phyloP scores from a whole-genome alignment of 2,329 filamentous ascomycete species.

The Talaromyces sp. region DNA sequence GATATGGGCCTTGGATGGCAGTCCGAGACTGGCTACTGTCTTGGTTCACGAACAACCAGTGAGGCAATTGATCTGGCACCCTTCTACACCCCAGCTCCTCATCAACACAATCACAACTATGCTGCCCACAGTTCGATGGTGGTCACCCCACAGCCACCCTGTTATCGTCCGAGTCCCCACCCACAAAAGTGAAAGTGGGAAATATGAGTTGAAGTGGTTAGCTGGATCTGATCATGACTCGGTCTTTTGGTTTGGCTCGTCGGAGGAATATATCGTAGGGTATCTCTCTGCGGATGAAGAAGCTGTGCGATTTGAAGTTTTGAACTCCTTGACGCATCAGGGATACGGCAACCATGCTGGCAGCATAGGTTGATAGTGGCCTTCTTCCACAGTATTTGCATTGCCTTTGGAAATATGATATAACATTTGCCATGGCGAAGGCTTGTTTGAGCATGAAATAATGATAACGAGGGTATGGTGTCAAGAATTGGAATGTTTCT shows the following conservation, averaged over 20 bases:
- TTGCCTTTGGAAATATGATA: too few relatives aligned
- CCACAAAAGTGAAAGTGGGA: conserved; percentile 36
- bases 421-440: too few relatives aligned
- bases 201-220: conserved; percentile 40
- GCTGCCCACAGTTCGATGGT: conserved; percentile 36
- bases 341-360: conserved; percentile 19
- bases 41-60: conserved; percentile 48
- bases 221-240: conserved; percentile 23
- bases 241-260: conserved; percentile 40
- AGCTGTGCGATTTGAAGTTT: conserved; percentile 28
- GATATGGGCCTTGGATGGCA: conserved; percentile 45
- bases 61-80: conserved; percentile 45
- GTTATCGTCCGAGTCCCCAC: conserved; percentile 35
- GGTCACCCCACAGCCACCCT: conserved; percentile 34
- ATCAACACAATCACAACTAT: conserved; percentile 41
- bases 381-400: too few relatives aligned
- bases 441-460: too few relatives aligned
- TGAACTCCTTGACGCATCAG: conserved; percentile 33
- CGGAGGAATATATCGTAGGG: conserved; percentile 39
- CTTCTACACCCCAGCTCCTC: conserved; percentile 39
- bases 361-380: conserved; percentile 22
- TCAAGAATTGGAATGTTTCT: too few relatives aligned
- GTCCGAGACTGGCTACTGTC: conserved; percentile 35
- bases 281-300: conserved; percentile 29
- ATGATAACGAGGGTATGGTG: too few relatives aligned